Evolutionary conservation across 768 basidiomycete species (phyloP).

Genomic region (Amanita exitialis): DNA sequence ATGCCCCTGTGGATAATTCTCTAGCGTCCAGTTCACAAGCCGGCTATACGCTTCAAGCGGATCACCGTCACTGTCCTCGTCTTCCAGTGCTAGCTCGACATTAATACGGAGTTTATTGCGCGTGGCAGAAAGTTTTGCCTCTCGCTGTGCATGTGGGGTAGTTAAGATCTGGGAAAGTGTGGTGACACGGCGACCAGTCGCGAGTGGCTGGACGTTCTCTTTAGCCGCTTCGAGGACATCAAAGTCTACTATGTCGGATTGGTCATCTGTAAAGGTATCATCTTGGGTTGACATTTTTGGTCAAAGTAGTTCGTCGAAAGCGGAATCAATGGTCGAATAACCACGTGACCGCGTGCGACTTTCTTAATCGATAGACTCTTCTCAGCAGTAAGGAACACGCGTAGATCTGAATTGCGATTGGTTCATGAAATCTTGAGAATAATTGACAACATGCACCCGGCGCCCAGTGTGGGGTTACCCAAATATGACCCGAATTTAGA

Average conservation of each 20-base stretch:
- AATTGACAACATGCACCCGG: neutral
- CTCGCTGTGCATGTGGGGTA: slow-evolving; percentile 71
- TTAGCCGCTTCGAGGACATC: slow-evolving; percentile 78
- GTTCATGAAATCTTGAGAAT: neutral
- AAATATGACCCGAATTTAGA: neutral
- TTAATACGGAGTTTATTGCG: slow-evolving; percentile 63
- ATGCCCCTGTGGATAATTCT: slow-evolving; percentile 91
- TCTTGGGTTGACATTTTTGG: slow-evolving; percentile 14
- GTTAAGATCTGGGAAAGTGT: slow-evolving; percentile 64
- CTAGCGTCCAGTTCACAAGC: slow-evolving; percentile 86
- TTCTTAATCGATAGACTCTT: no score
- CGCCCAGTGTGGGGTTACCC: neutral
- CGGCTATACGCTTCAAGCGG: slow-evolving; percentile 79
- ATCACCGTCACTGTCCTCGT: slow-evolving; percentile 72
- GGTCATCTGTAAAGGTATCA: slow-evolving; percentile 31
- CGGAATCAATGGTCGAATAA: no score
- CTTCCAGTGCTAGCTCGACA: slow-evolving; percentile 68
- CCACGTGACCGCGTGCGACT: slow-evolving; percentile 7
- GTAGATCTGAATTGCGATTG: no score
- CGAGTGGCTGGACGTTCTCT: slow-evolving; percentile 81
- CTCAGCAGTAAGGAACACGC: no score
- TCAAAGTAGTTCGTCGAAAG: neutral
- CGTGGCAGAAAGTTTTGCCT: slow-evolving; percentile 54
- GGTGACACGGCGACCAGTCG: slow-evolving; percentile 69
- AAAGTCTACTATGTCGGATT: slow-evolving; percentile 56